Percentiles rank a stretch among this genome's conserved stretches.
Evolutionary conservation across 805 yeast genomes (phyloP).

Genomic region (Lipomyces spencermartinsiae): DNA sequence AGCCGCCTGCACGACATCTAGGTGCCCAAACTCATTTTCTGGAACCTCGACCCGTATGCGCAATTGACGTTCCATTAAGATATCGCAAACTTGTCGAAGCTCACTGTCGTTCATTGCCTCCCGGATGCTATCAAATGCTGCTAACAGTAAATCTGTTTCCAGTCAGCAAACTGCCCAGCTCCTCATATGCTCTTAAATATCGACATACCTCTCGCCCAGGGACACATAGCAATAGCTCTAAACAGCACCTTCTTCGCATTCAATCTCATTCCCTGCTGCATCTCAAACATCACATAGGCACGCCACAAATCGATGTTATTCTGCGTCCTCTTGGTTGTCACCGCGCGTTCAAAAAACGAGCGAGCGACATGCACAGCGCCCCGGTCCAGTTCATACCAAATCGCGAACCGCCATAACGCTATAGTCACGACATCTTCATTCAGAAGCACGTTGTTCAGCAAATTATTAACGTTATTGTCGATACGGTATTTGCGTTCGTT

Average conservation of each 20-base stretch:
- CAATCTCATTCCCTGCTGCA: background rate
- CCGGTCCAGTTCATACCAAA: slow-evolving; percentile 14
- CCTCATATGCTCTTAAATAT: no score
- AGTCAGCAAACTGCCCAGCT: slow-evolving; percentile 10
- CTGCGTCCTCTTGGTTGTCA: slow-evolving; percentile 9
- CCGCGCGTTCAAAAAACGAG: slow-evolving; percentile 22
- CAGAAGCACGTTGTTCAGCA: slow-evolving; percentile 17
- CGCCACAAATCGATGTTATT: slow-evolving; percentile 21
- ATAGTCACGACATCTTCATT: slow-evolving; percentile 10
- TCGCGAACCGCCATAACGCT: slow-evolving; percentile 23
- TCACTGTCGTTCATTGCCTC: slow-evolving; percentile 14
- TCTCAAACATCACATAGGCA: slow-evolving; percentile 22
- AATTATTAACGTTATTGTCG: slow-evolving; percentile 22
- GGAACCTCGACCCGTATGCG: slow-evolving; percentile 28
- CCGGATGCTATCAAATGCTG: slow-evolving; percentile 10
- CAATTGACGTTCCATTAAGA: slow-evolving; percentile 28
- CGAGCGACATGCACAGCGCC: slow-evolving; percentile 20
- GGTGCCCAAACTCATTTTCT: slow-evolving; percentile 16
- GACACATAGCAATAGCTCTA: slow-evolving; percentile 31
- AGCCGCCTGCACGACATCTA: background rate
- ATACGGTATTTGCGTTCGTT: slow-evolving; percentile 25
- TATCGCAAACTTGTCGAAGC: slow-evolving; percentile 17
- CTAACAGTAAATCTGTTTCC: slow-evolving; percentile 18
- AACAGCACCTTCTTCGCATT: slow-evolving; percentile 22
- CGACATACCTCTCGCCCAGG: slow-evolving; percentile 30